A percentile compares a stretch with the other conserved stretches of the same genome.
Evolutionary conservation across 106 monocot species (phyloP).

Genomic region (Dendrobium nobile): DNA sequence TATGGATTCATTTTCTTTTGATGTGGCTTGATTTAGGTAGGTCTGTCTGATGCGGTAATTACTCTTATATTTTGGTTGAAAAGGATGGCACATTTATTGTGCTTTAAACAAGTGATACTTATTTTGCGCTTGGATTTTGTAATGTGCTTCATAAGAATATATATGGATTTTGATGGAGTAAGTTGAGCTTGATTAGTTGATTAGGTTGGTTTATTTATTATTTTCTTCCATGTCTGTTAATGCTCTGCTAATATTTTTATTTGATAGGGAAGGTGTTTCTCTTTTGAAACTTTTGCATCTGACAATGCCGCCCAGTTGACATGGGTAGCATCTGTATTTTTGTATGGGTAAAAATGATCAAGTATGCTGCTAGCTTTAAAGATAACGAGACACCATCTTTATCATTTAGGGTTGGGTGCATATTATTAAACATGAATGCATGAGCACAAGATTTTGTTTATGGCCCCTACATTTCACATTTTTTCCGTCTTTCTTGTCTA

Average conservation of each 20-base stretch:
- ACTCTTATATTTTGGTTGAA: background rate
- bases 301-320: no score
- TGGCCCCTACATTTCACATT: no score
- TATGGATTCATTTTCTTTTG: background rate
- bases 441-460: background rate
- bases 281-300: background rate
- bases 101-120: background rate
- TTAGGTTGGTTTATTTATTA: background rate
- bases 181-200: background rate
- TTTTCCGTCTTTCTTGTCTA: background rate
- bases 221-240: background rate
- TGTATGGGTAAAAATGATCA: background rate
- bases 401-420: background rate
- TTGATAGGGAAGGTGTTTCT: background rate
- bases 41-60: background rate
- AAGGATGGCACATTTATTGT: background rate
- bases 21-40: slow-evolving; percentile 1
- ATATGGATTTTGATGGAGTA: background rate
- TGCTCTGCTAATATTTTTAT: background rate
- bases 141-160: background rate
- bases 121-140: background rate
- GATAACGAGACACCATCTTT: background rate
- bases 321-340: no score
- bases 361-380: background rate
- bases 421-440: background rate